A percentile compares a stretch with the other conserved stretches of the same genome.
These are phyloP conservation scores for Mariannaea sp. DNA, from an alignment of 2,329 filamentous ascomycete genomes.

Conservation along the genomic window DNA sequence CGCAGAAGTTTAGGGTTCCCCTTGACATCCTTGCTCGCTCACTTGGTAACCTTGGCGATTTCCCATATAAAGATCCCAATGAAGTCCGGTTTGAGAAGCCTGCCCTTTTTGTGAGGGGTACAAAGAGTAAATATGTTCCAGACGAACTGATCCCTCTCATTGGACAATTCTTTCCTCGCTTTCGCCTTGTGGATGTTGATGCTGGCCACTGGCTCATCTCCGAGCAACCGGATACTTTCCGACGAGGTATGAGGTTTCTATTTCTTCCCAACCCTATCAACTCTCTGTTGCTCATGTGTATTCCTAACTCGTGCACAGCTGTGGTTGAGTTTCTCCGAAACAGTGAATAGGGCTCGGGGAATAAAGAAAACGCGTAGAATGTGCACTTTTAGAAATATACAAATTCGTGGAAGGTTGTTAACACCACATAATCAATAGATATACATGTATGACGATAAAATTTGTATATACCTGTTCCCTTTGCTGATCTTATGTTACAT, in stretches of 20 bases:
- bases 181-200: conserved; percentile 74
- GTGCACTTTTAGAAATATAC: no score
- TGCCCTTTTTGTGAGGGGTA: conserved; percentile 80
- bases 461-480: not conserved
- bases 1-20: conserved; percentile 78
- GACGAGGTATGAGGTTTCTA: conserved; percentile 60
- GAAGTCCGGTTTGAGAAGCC: conserved; percentile 72
- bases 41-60: conserved; percentile 80
- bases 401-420: no score
- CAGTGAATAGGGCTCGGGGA: conserved; percentile 47
- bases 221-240: conserved; percentile 82
- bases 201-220: conserved; percentile 88
- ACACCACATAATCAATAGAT: conserved; percentile 13
- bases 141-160: conserved; percentile 81
- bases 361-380: not conserved
- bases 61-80: conserved; percentile 80
- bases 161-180: conserved; percentile 80
- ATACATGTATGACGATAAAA: not conserved
- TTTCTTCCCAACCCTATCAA: no score
- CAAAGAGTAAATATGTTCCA: conserved; percentile 75
- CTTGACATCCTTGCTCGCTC: conserved; percentile 69
- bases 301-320: conserved; percentile 46
- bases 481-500: not conserved
- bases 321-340: conserved; percentile 66
- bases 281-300: not conserved